phyloP scores from a whole-genome alignment of 148 eudicot species.

The Silene conica region DNA sequence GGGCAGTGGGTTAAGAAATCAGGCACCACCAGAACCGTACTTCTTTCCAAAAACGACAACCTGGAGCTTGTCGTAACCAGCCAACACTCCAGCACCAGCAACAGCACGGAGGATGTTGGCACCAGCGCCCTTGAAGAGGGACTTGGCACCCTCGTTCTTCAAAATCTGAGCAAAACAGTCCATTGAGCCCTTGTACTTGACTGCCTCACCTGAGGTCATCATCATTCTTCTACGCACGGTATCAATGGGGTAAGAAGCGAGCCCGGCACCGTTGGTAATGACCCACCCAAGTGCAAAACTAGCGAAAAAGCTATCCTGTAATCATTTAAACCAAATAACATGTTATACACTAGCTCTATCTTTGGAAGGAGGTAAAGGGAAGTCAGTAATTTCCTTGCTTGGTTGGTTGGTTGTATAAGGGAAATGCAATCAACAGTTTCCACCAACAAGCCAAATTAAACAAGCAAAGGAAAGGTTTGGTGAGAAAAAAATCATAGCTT shows the following conservation, averaged over 20 bases:
- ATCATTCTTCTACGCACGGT: constrained; percentile 82
- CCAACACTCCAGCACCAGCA: constrained; percentile 83
- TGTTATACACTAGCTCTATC: background rate
- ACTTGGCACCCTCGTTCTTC: constrained; percentile 70
- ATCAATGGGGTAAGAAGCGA: constrained; percentile 66
- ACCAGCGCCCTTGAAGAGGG: constrained; percentile 84
- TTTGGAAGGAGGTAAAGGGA: too few relatives aligned
- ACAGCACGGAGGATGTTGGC: constrained; percentile 78
- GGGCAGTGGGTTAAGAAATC: constrained; percentile 11
- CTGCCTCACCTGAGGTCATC: constrained; percentile 82
- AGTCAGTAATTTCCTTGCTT: too few relatives aligned
- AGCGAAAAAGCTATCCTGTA: constrained; percentile 68
- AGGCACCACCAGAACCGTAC: constrained; percentile 64
- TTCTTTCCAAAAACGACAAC: constrained; percentile 63
- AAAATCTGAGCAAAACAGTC: constrained; percentile 65
- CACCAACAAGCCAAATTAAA: too few relatives aligned
- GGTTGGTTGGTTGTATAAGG: too few relatives aligned
- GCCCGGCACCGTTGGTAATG: constrained; percentile 64
- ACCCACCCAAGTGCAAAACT: constrained; percentile 74
- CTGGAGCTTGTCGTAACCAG: constrained; percentile 85
- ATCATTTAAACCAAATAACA: constrained; percentile 10
- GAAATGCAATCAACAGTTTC: too few relatives aligned
- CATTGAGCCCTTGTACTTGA: constrained; percentile 65
- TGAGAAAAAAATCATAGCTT: too few relatives aligned
- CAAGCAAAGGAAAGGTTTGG: too few relatives aligned